Base-by-base conservation (phyloP, 352 stramenopile genomes). In the Pythium aphanidermatum region DNA sequence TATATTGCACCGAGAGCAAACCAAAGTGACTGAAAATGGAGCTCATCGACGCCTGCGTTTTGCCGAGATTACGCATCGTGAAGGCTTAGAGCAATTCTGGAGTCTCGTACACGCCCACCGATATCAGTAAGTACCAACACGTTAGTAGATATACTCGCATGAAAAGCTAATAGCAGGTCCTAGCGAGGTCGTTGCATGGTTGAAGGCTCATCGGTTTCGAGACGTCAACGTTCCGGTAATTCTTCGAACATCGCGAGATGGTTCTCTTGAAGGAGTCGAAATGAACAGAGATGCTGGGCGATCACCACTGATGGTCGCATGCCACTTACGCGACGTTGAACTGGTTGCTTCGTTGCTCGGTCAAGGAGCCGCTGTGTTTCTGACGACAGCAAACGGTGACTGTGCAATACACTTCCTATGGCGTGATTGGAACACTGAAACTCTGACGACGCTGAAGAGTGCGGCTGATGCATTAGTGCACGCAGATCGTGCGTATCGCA, bases 231-330 rank as follows among this genome's bases (percentile, higher is more conserved):
- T 88, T 2, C 66, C 74, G 0, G 67, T 86, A 0, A 51, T 63
- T 38, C 3, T 34, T 67, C 17, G 30, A 34, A 46, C 2, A 3
- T 2, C 29, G 20, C 4, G n/a, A n/a, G n/a, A n/a, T n/a, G n/a
- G n/a, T n/a, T n/a, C n/a, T n/a, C n/a, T n/a, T n/a, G n/a, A n/a
- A n/a, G n/a, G n/a, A n/a, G n/a, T n/a, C n/a, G n/a, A n/a, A n/a
- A n/a, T n/a, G n/a, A 51, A 74, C 31, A 58, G 35, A 52, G 60
- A 69, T 1, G 49, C 80, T 2, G 79, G 74, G 2, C 2, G 79
- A 23, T 86, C 74, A 9, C 80, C 80, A 4, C 54, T 92, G 3
- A 92, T 92, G 80, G 66, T 55, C 13, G 80, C 80, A 3, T 86
- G 76, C 25, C 60, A 61, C 0, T 57, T 65, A 5, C 59, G 81